Conservation (phyloP, 2,329 filamentous ascomycete genomes). For the Sclerotinia subarctica region DNA sequence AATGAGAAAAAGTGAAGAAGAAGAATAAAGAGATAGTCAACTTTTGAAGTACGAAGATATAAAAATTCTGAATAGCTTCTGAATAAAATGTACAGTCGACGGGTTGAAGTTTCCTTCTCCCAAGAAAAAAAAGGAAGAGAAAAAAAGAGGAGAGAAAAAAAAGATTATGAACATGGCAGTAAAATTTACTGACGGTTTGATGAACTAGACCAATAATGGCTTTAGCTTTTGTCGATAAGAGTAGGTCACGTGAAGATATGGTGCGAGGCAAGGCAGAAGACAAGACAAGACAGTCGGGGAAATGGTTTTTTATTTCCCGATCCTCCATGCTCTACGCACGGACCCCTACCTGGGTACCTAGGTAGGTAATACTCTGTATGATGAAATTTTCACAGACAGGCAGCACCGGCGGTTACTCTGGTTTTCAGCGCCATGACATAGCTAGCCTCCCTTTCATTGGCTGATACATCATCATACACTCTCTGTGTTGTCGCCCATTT, state of each 20-base stretch:
- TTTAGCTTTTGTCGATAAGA: background rate
- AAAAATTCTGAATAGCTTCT: slow-evolving; percentile 24
- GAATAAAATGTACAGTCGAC: slow-evolving; percentile 50
- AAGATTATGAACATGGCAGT: background rate
- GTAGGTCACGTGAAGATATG: background rate
- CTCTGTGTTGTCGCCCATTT: slow-evolving; percentile 6
- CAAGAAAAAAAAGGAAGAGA: slow-evolving; percentile 48
- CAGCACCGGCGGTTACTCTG: background rate
- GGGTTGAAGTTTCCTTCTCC: slow-evolving; percentile 59
- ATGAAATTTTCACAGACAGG: too few species aligned
- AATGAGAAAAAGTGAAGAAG: slow-evolving; percentile 31
- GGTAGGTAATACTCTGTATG: too few species aligned
- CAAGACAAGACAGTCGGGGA: too few species aligned
- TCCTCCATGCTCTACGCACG: too few species aligned
- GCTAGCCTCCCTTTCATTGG: background rate
- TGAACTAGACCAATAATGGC: background rate
- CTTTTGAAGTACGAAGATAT: slow-evolving; percentile 11
- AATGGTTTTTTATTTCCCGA: background rate
- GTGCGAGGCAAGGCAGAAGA: too few species aligned
- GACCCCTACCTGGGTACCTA: too few species aligned
- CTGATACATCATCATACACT: background rate
- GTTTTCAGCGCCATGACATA: background rate
- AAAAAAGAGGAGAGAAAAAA: slow-evolving; percentile 23
- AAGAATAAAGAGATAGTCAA: slow-evolving; percentile 40
- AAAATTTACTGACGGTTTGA: background rate